A percentile compares a stretch with the other conserved stretches of the same genome.
These are phyloP conservation scores for Diaporthe velutina DNA, from an alignment of 2,329 filamentous ascomycete species.

Conservation along the genomic window DNA sequence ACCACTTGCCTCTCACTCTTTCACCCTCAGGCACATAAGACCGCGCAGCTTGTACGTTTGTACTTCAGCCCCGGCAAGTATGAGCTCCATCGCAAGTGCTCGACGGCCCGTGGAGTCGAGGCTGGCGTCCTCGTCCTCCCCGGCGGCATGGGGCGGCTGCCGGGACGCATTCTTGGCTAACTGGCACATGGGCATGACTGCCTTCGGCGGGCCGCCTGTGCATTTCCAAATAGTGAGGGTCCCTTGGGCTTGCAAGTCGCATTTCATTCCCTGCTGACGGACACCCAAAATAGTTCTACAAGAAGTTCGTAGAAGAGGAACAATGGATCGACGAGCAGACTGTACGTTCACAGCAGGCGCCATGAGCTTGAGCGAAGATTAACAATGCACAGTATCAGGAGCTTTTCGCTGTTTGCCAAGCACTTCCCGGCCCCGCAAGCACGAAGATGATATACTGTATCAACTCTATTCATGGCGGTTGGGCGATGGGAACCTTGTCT, in stretches of 20 bases:
- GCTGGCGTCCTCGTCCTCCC: background rate
- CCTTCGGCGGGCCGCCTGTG: conserved; percentile 77
- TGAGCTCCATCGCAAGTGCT: background rate
- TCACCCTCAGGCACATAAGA: too few species aligned
- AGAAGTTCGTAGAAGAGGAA: conserved; percentile 5
- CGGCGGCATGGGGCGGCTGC: background rate
- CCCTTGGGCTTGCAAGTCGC: too few species aligned
- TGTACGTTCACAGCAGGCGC: background rate
- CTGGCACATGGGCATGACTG: conserved; percentile 75
- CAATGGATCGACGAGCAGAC: conserved; percentile 12
- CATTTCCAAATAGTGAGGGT: conserved; percentile 73
- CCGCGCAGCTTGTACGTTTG: rapidly evolving
- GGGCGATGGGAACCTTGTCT: background rate
- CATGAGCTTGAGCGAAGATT: too few species aligned
- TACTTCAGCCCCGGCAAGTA: background rate
- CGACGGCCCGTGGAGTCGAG: conserved; percentile 8
- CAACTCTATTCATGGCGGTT: background rate
- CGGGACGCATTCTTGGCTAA: conserved; percentile 42
- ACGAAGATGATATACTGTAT: conserved; percentile 5
- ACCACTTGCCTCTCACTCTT: rapidly evolving
- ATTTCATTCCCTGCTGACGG: too few species aligned
- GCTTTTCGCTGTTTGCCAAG: conserved; percentile 4
- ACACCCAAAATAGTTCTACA: background rate
- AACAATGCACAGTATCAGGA: background rate
- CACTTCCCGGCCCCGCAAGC: background rate